Evolutionary conservation across 2,329 filamentous ascomycete species (phyloP).

Genomic region (Colletotrichum lupini): DNA sequence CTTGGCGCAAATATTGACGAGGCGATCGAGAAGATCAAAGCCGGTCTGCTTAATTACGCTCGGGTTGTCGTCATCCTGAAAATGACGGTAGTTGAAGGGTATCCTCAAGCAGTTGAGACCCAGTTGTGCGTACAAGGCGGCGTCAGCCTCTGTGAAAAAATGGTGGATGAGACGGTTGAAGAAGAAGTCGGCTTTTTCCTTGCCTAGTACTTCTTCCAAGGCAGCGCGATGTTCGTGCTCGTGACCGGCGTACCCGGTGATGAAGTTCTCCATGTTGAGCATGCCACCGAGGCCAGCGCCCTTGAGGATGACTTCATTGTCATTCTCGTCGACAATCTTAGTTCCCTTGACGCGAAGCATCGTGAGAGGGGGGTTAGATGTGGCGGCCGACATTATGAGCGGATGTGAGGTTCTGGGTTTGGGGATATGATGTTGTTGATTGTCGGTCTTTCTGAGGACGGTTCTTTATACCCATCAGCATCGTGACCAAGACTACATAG

Average conservation of each 20-base stretch:
- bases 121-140: conserved; percentile 65
- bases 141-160: conserved; percentile 69
- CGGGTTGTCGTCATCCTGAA: conserved; percentile 63
- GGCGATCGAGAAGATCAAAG: conserved; percentile 60
- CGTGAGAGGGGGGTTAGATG: conserved; percentile 38
- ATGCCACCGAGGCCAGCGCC: conserved; percentile 45
- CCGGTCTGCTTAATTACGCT: conserved; percentile 57
- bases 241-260: conserved; percentile 70
- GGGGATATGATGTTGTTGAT: neutral
- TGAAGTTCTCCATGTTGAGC: conserved; percentile 69
- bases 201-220: conserved; percentile 63
- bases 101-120: conserved; percentile 69
- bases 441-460: neutral
- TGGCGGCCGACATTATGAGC: conserved; percentile 1
- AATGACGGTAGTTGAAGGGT: conserved; percentile 71
- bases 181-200: conserved; percentile 69
- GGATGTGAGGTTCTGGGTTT: neutral
- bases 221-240: conserved; percentile 67
- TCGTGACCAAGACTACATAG: neutral
- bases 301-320: conserved; percentile 57
- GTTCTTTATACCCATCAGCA: conserved; percentile 16
- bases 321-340: conserved; percentile 56
- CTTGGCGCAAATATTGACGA: conserved; percentile 56
- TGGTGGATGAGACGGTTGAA: conserved; percentile 67
- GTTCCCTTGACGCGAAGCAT: conserved; percentile 46